Conservation (phyloP, 2,329 filamentous ascomycete genomes). For the Ascochyta rabiei region DNA sequence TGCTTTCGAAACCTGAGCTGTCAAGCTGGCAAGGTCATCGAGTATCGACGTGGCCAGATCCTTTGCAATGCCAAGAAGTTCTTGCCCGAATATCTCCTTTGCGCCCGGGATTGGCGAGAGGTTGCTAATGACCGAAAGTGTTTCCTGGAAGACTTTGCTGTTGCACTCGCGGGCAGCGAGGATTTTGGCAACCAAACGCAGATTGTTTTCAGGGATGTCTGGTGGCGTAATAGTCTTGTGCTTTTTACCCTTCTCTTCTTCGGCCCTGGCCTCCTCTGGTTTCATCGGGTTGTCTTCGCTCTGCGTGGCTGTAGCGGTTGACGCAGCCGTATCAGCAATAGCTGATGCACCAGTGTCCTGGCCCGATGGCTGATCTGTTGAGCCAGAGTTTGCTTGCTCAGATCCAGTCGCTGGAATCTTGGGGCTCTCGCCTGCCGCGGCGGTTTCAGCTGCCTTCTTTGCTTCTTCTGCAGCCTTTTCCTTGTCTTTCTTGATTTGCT, state of each 20-base stretch:
- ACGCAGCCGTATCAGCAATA: slow-evolving; percentile 42
- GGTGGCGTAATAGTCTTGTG: slow-evolving; percentile 75
- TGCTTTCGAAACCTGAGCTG: slow-evolving; percentile 85
- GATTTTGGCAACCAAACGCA: slow-evolving; percentile 94
- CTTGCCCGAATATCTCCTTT: slow-evolving; percentile 88
- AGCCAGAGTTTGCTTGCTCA: slow-evolving; percentile 10
- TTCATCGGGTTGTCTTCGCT: slow-evolving; percentile 33
- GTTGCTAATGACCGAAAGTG: slow-evolving; percentile 97
- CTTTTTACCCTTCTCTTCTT: slow-evolving; percentile 55
- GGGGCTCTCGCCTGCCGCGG: slow-evolving; percentile 14
- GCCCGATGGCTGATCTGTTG: slow-evolving; percentile 8
- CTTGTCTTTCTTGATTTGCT: slow-evolving; percentile 82
- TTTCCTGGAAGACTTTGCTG: slow-evolving; percentile 97
- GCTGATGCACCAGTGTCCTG: slow-evolving; percentile 47
- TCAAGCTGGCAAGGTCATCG: slow-evolving; percentile 79
- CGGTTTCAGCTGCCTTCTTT: slow-evolving; percentile 37
- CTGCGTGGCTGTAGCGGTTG: slow-evolving; percentile 10
- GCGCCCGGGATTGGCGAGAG: slow-evolving; percentile 90
- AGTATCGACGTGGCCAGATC: slow-evolving; percentile 84
- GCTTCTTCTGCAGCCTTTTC: slow-evolving; percentile 63
- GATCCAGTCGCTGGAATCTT: slow-evolving; percentile 29
- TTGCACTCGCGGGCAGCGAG: slow-evolving; percentile 95
- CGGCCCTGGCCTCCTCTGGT: slow-evolving; percentile 44
- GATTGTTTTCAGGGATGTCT: slow-evolving; percentile 83
- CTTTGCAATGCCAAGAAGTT: slow-evolving; percentile 87